Evolutionary conservation across 331 rosid genomes (phyloP).

Genomic region (Phaseolus coccineus): DNA sequence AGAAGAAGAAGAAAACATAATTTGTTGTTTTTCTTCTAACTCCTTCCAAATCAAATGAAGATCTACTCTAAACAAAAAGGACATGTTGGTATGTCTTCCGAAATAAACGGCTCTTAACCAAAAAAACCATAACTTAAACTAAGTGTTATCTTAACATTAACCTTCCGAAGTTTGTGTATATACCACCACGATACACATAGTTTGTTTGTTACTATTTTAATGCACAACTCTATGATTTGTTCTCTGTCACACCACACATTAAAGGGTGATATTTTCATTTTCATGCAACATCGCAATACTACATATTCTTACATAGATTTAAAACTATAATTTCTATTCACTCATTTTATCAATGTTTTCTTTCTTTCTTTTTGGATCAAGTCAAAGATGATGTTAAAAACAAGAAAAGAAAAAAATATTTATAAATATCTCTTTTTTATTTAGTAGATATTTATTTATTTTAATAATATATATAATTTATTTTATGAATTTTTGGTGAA

Average conservation of each 20-base stretch:
- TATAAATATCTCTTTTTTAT: not conserved
- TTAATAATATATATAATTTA: too few relatives aligned
- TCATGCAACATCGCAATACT: not conserved
- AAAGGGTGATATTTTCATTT: not conserved
- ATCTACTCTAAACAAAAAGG: constrained; percentile 19
- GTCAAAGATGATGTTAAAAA: not conserved
- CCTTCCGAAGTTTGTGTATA: constrained; percentile 11
- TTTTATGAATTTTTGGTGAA: too few relatives aligned
- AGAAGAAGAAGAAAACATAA: constrained; percentile 24
- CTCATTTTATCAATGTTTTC: not conserved
- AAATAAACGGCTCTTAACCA: constrained; percentile 56
- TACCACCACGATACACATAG: constrained; percentile 59
- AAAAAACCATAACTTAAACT: constrained; percentile 40
- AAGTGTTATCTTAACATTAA: not conserved
- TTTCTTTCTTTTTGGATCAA: not conserved
- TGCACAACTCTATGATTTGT: not conserved
- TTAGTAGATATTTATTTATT: too few relatives aligned
- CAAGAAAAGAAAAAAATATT: not conserved
- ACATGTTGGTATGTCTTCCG: constrained; percentile 42
- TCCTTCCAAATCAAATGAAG: constrained; percentile 42
- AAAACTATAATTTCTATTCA: not conserved
- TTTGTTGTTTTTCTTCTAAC: constrained; percentile 8
- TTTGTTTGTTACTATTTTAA: constrained; percentile 41
- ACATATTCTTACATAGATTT: not conserved
- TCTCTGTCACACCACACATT: not conserved